Evolutionary conservation across 2,329 filamentous ascomycete species (phyloP).

Genomic region (Geosmithia morbida): DNA sequence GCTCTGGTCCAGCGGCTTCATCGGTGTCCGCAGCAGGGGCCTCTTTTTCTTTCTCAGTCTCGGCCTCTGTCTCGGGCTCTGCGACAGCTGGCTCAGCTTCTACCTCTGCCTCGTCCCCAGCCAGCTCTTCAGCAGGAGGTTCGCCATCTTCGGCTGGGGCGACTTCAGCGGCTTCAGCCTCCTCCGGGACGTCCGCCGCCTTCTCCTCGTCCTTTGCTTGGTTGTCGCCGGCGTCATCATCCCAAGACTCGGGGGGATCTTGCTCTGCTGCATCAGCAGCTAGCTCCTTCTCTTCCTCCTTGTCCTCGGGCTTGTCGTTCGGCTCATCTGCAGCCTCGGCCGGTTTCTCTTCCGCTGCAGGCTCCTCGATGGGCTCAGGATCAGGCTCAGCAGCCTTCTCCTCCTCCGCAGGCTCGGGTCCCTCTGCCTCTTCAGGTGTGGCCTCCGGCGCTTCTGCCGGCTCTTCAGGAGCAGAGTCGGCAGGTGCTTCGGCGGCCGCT

Average conservation of each 20-base stretch:
- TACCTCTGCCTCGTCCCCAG: not conserved
- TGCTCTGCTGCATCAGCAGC: too few relatives aligned
- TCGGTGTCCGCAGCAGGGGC: not conserved
- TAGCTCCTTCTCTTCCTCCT: too few relatives aligned
- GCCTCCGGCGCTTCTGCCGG: not conserved
- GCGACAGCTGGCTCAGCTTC: not conserved
- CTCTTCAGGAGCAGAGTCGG: slow-evolving; percentile 2
- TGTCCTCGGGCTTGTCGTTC: too few relatives aligned
- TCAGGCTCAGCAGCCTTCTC: not conserved
- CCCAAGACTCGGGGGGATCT: too few relatives aligned
- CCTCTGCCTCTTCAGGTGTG: not conserved
- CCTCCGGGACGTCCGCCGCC: too few relatives aligned
- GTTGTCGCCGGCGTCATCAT: too few relatives aligned
- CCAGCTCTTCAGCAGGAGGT: too few relatives aligned
- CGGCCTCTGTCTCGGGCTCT: not conserved
- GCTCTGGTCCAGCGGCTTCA: too few relatives aligned
- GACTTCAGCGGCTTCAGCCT: too few relatives aligned
- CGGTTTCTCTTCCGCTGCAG: not conserved
- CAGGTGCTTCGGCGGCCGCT: slow-evolving; percentile 1
- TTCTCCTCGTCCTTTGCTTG: too few relatives aligned
- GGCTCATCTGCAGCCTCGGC: not conserved
- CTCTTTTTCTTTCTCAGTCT: not conserved
- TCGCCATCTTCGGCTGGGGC: too few relatives aligned
- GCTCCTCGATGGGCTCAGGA: slow-evolving; percentile 1
- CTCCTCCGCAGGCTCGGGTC: slow-evolving; percentile 1